phyloP scores from a whole-genome alignment of 2,329 filamentous ascomycete genomes.

The Pleurostoma richardsiae region DNA sequence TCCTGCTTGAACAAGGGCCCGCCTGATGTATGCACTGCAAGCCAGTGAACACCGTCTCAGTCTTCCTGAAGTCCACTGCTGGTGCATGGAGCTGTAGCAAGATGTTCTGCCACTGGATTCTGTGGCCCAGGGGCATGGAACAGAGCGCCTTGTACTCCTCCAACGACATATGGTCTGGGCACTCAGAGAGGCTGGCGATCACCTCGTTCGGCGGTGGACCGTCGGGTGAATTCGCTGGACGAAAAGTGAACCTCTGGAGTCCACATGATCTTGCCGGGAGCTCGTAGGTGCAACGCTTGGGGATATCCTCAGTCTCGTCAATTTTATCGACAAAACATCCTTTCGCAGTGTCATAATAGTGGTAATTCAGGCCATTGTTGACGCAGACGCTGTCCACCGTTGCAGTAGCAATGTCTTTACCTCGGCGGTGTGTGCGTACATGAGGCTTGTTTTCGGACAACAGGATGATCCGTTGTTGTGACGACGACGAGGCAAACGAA shows the following conservation, averaged over 20 bases:
- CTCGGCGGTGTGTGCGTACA: constrained; percentile 24
- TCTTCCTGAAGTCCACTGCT: constrained; percentile 43
- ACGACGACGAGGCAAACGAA: too few species aligned
- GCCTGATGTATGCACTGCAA: constrained; percentile 44
- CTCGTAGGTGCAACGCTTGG: constrained; percentile 30
- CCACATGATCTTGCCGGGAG: constrained; percentile 20
- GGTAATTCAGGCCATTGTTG: constrained; percentile 35
- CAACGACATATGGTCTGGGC: constrained; percentile 40
- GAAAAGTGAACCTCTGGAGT: constrained; percentile 34
- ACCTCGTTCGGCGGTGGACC: constrained; percentile 41
- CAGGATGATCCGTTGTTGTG: constrained; percentile 15
- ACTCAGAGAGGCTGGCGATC: constrained; percentile 41
- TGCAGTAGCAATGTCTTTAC: constrained; percentile 11
- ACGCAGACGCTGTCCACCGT: constrained; percentile 33
- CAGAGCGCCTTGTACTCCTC: constrained; percentile 52
- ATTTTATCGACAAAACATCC: constrained; percentile 10
- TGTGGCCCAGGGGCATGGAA: constrained; percentile 37
- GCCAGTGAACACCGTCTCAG: constrained; percentile 40
- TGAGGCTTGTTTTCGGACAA: constrained; percentile 30
- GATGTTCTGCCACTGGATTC: constrained; percentile 53
- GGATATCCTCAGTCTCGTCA: background rate
- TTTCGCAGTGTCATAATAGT: constrained; percentile 25
- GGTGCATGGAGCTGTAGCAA: constrained; percentile 41
- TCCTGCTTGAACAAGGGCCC: constrained; percentile 23
- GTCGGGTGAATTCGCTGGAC: constrained; percentile 15